phyloP scores from a whole-genome alignment of 2,329 filamentous ascomycete species.

The Rugonectria rugulosa region DNA sequence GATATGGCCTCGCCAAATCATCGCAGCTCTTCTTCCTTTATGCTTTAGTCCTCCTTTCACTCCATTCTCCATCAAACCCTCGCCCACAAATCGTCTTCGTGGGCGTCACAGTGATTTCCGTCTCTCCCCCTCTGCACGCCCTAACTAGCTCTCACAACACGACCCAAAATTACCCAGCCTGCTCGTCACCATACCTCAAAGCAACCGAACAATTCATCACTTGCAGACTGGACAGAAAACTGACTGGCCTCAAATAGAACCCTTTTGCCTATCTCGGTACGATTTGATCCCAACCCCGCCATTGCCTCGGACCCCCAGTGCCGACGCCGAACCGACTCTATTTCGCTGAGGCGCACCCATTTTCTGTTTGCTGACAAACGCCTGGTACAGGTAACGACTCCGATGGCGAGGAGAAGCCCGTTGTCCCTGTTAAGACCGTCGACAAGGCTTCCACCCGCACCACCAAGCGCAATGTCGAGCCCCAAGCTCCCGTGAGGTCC shows the following conservation, averaged over 20 bases:
- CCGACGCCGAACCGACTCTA: constrained; percentile 30
- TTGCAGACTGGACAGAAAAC: constrained; percentile 19
- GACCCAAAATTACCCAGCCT: background rate
- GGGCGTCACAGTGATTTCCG: too few species aligned
- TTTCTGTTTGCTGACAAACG: constrained; percentile 34
- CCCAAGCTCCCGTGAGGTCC: constrained; percentile 67
- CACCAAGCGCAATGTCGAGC: constrained; percentile 85
- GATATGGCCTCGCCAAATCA: too few species aligned
- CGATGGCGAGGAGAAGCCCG: constrained; percentile 72
- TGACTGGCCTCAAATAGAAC: constrained; percentile 70
- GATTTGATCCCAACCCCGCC: constrained; percentile 37
- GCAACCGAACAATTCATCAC: background rate
- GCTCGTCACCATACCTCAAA: too few species aligned
- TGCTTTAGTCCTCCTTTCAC: too few species aligned
- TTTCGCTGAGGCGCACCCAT: constrained; percentile 25
- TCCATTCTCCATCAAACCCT: too few species aligned
- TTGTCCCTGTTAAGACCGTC: constrained; percentile 85
- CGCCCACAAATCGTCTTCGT: too few species aligned
- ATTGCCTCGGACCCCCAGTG: constrained; percentile 24
- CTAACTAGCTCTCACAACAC: constrained; percentile 1
- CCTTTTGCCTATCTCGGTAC: constrained; percentile 98
- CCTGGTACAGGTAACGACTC: constrained; percentile 63
- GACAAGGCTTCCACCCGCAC: constrained; percentile 81
- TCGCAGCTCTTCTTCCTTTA: too few species aligned
- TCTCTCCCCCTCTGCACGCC: too few species aligned